A percentile compares a stretch with the other conserved stretches of the same genome.
phyloP scores from a whole-genome alignment of 176 grass and related monocot species.

The Oryza brachyantha region DNA sequence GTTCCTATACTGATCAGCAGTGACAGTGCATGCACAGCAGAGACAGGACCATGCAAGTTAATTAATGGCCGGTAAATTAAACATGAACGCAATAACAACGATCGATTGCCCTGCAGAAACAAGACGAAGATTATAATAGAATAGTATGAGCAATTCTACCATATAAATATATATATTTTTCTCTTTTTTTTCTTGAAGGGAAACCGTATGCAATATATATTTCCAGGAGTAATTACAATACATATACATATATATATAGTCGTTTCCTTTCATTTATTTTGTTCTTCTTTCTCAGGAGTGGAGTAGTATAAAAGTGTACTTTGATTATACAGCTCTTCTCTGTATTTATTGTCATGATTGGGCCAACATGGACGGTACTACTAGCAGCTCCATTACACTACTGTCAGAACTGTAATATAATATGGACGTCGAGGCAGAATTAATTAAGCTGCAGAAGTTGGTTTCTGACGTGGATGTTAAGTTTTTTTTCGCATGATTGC shows the following conservation, averaged over 20 bases:
- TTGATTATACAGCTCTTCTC: neutral
- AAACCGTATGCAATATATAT: neutral
- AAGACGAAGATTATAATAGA: no score
- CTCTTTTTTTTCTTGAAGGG: neutral
- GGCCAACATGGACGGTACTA: conserved; percentile 1
- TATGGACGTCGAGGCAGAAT: conserved; percentile 18
- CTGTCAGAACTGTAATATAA: conserved; percentile 25
- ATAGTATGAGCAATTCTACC: conserved; percentile 11
- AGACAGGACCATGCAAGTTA: neutral
- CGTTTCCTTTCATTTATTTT: neutral
- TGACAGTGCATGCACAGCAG: conserved; percentile 19
- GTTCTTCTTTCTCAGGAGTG: neutral
- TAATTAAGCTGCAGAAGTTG: conserved; percentile 47
- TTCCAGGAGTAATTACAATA: conserved; percentile 1
- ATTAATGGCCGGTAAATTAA: neutral
- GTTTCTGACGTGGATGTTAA: conserved; percentile 9
- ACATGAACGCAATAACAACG: conserved; percentile 35
- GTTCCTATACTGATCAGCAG: neutral
- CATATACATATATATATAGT: neutral
- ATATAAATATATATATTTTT: neutral
- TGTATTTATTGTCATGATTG: conserved; percentile 39
- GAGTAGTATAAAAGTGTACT: conserved; percentile 17
- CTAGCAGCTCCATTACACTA: neutral
- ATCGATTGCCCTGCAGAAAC: neutral
- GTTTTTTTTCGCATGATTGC: conserved; percentile 5